Base-by-base conservation (phyloP, 805 yeast genomes). In the Yarrowia sp. region DNA sequence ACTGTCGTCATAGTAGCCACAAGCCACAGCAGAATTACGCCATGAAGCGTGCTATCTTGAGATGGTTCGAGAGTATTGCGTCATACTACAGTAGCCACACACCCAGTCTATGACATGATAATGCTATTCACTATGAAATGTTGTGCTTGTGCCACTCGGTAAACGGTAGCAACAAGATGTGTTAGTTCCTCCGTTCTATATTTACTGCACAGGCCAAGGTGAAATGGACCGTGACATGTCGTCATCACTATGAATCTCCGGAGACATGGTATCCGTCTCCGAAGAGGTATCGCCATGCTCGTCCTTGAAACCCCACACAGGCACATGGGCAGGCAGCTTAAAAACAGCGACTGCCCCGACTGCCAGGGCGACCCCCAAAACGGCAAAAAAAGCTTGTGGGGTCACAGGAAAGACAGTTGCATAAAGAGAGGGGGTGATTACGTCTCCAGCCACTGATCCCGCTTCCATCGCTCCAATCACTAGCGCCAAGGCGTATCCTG, bases 161-260 rank as follows among this genome's bases (percentile, higher is more conserved):
- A n/a, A n/a, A n/a, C n/a, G n/a, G n/a, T n/a, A 28, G 39, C 55
- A 13, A 8, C 55, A 48, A 48, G 55, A 48, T 48, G 41, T 33
- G 55, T 48, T 48, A 48, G 55, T 38, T 10, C 44, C 43, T 8
- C 55, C 43, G n/a, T 18, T 51, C 58, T 50, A 38, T 36, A 28
- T 13, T 15, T 39, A 41, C 31, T 55, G 61, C 61, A 55, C 38
- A 4, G 61, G 47, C 61, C 61, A 55, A 4, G 61, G 61, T 7
- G 61, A 55, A 31, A 55, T 55, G 45, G 61, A 55, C 47, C 61
- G 45, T 13, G 61, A 55, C 38, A 55, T 31, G n/a, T 55, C 61
- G 36, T 55, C 61, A 8, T 55, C 61, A 15, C 61, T 55, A 9
- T 41, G 47, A 8, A 55, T 31, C 8, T 55, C 61, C 6, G 61